Evolutionary conservation across 164 flowering plant species (phyloP), one percentile per base, ranked within the genome.

Genomic region (Brasenia schreberi): DNA sequence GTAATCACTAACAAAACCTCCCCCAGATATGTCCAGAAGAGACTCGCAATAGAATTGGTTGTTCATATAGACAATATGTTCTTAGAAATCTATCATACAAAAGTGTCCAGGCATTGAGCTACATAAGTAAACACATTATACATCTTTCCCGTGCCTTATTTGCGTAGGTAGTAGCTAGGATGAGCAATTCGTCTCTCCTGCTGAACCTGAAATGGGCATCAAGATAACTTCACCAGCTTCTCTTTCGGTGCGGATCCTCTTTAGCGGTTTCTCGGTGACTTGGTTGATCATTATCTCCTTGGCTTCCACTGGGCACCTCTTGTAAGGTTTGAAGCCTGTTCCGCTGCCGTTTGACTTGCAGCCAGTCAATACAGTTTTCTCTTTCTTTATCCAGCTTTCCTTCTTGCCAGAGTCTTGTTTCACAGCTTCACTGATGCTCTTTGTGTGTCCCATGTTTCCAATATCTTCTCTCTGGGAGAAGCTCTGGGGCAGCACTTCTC

Each of bases 271-370:
- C 76, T 85, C 91, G 69, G 82, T 90, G 39, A 67, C 76, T 71
- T 81, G 85, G 77, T 69, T 64, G 70, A 33, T 33, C 39, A 33
- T 33, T 33, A 33, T 74, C 71, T 86, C 97, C 69, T 83, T 87
- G 63, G 84, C 89, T 74, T 93, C 97, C 65, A 80, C 68, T 7
- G 92, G 85, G 78, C 96, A 90, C 73, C 97, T 84, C 73, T 94
- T 94, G 84, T 94, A 94, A 7, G 98, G 98, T 74, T 86, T 90
- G 72, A 94, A 94, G 16, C 98, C 97, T 42, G 89, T 86, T 74
- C 83, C 73, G 12, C 82, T 76, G 62, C 77, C 67, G 72, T 80
- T 85, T 18, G 78, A 76, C 72, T 84, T 91, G 68, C 75, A 83
- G 18, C 70, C 63, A 61, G 9, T 61, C 63, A 61, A 10, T 11